A percentile compares a stretch with the other conserved stretches of the same genome.
phyloP scores from a whole-genome alignment of 805 yeast species.

The Yarrowia sp. region DNA sequence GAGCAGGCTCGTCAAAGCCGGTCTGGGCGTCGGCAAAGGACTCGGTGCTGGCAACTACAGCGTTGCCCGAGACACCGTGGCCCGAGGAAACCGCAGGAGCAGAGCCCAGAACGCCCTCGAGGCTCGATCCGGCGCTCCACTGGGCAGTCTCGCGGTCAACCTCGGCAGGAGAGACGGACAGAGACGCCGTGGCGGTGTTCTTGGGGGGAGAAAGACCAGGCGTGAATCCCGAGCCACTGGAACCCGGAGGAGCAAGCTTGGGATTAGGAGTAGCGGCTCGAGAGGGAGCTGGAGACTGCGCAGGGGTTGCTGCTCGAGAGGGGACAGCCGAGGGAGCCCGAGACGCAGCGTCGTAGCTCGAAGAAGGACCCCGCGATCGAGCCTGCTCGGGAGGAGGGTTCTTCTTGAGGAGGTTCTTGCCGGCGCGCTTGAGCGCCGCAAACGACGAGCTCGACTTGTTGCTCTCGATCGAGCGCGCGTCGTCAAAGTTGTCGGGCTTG shows the following conservation, averaged over 20 bases:
- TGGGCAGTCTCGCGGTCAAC: background rate
- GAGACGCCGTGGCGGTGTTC: slow-evolving; percentile 23
- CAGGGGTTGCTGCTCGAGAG: background rate
- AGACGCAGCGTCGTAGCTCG: too few relatives aligned
- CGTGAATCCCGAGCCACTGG: background rate
- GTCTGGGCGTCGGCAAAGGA: background rate
- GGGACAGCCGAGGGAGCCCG: background rate
- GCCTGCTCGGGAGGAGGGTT: background rate
- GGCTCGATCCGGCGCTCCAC: slow-evolving; percentile 2
- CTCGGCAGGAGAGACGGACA: slow-evolving; percentile 20
- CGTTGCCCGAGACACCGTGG: background rate
- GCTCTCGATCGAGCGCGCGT: background rate
- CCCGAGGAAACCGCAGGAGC: background rate
- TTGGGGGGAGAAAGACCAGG: slow-evolving; percentile 4
- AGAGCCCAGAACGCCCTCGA: slow-evolving; percentile 4
- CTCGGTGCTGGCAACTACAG: background rate
- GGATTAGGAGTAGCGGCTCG: background rate
- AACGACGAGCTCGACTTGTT: background rate
- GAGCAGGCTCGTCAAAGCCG: background rate
- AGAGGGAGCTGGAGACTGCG: background rate
- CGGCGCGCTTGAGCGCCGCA: slow-evolving; percentile 13
- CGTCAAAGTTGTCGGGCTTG: slow-evolving; percentile 18
- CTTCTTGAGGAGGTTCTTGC: slow-evolving; percentile 16
- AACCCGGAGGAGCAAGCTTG: background rate
- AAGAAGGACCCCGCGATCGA: too few relatives aligned